Percentiles rank a stretch among this genome's conserved stretches.
These are phyloP conservation scores for Hypholoma sublateritium DNA, from an alignment of 768 basidiomycete genomes.

Conservation along the genomic window DNA sequence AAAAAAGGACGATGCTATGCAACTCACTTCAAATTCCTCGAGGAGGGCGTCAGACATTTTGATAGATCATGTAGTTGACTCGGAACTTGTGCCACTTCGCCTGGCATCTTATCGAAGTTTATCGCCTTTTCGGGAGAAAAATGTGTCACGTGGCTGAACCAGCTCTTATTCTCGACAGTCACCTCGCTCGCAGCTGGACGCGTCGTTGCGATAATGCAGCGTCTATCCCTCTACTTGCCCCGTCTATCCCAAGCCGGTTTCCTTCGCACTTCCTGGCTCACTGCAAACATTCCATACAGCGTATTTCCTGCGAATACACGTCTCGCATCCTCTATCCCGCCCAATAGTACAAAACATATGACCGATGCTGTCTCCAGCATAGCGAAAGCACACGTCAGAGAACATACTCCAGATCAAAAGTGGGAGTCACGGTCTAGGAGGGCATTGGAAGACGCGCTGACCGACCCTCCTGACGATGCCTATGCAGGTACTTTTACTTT, in stretches of 20 bases:
- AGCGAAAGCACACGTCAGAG: background rate
- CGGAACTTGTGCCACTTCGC: background rate
- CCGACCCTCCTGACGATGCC: constrained; percentile 40
- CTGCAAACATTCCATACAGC: background rate
- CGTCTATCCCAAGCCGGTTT: background rate
- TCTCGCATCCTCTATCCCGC: background rate
- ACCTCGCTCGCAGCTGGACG: background rate
- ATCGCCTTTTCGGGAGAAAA: constrained; percentile 2
- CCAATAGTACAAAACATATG: background rate
- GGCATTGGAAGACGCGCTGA: constrained; percentile 20
- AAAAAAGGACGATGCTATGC: background rate
- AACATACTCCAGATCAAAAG: constrained; percentile 31
- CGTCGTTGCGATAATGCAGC: constrained; percentile 14
- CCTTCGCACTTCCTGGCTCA: constrained; percentile 1
- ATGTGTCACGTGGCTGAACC: constrained; percentile 1
- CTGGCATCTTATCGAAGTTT: constrained; percentile 13
- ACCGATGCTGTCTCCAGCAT: constrained; percentile 4
- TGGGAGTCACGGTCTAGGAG: constrained; percentile 38
- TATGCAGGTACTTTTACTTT: constrained; percentile 49
- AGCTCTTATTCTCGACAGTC: background rate
- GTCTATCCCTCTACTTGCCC: constrained; percentile 9
- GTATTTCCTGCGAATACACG: background rate
- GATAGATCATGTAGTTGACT: constrained; percentile 14
- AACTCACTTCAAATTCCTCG: constrained; percentile 87
- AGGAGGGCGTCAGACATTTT: constrained; percentile 69